phyloP scores from a whole-genome alignment of 768 basidiomycete species.

The Mycena leptocephala region DNA sequence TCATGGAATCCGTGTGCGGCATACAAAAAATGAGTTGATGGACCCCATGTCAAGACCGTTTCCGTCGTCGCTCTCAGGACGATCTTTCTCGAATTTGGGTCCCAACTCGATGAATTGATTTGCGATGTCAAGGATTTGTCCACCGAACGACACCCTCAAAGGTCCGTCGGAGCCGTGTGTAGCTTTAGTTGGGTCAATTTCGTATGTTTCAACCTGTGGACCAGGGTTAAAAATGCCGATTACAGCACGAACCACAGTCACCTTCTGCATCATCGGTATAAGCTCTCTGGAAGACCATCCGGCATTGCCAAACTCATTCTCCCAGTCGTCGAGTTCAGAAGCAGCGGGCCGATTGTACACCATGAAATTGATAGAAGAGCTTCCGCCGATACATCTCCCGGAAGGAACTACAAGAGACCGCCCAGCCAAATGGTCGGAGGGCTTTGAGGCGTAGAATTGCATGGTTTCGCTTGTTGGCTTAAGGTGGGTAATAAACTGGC shows the following conservation, averaged over 20 bases:
- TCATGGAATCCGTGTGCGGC: not conserved
- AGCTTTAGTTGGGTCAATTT: constrained; percentile 19
- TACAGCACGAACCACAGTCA: too few relatives aligned
- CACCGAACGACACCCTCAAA: too few relatives aligned
- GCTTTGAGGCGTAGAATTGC: constrained; percentile 49
- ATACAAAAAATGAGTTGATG: constrained; percentile 30
- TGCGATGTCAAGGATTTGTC: too few relatives aligned
- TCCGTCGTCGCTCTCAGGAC: constrained; percentile 21
- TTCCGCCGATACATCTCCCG: constrained; percentile 61
- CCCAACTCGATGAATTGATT: too few relatives aligned
- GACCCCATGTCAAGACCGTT: constrained; percentile 18
- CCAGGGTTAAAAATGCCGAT: too few relatives aligned
- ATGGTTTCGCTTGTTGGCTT: constrained; percentile 50
- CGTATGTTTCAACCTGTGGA: too few relatives aligned
- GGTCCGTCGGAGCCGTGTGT: not conserved
- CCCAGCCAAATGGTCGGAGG: constrained; percentile 45
- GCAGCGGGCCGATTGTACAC: constrained; percentile 31
- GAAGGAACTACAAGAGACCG: constrained; percentile 47
- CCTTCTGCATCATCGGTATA: constrained; percentile 44
- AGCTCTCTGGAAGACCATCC: constrained; percentile 46
- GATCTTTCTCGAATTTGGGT: constrained; percentile 24
- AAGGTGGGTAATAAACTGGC: constrained; percentile 49
- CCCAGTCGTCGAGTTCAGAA: constrained; percentile 47
- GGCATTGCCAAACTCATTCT: constrained; percentile 25
- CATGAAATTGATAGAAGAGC: constrained; percentile 60